Evolutionary conservation across 2,329 filamentous ascomycete genomes (phyloP).

Genomic region (Nectriaceae sp.): DNA sequence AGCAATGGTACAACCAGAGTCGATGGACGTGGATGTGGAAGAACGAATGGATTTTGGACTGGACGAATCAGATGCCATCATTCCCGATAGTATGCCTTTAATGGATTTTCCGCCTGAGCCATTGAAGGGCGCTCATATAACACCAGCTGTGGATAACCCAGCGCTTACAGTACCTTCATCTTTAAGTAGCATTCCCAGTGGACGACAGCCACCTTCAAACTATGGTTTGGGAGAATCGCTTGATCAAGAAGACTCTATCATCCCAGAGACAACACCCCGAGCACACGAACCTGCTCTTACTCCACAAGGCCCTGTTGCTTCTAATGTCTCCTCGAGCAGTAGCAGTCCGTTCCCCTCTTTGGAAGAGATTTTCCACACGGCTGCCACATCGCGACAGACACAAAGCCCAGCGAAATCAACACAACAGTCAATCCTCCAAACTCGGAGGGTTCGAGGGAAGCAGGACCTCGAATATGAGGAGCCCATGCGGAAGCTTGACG

Average conservation of each 20-base stretch:
- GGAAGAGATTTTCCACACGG: conserved; percentile 45
- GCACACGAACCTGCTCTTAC: conserved; percentile 12
- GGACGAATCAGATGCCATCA: conserved; percentile 15
- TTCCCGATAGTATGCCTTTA: conserved; percentile 25
- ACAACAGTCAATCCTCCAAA: conserved; percentile 25
- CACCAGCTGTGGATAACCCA: conserved; percentile 7
- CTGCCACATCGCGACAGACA: conserved; percentile 37
- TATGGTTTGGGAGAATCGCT: conserved; percentile 36
- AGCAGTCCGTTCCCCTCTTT: conserved; percentile 39
- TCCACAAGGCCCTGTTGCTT: conserved; percentile 13
- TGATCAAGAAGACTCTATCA: conserved; percentile 21
- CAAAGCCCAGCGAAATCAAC: conserved; percentile 35
- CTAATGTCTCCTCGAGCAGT: conserved; percentile 22
- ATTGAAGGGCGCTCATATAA: conserved; percentile 4
- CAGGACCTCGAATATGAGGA: conserved; percentile 44
- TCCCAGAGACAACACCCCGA: conserved; percentile 23
- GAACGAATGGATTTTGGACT: conserved; percentile 8
- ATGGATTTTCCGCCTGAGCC: conserved; percentile 12
- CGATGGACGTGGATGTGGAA: conserved; percentile 12
- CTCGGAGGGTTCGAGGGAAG: conserved; percentile 26
- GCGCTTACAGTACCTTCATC: conserved; percentile 19
- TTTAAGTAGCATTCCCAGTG: conserved; percentile 46
- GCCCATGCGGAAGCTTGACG: conserved; percentile 45
- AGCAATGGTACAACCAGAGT: neutral
- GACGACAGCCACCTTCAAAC: conserved; percentile 50